phyloP scores from a whole-genome alignment of 805 yeast species.

The Starmerella riodocensis region DNA sequence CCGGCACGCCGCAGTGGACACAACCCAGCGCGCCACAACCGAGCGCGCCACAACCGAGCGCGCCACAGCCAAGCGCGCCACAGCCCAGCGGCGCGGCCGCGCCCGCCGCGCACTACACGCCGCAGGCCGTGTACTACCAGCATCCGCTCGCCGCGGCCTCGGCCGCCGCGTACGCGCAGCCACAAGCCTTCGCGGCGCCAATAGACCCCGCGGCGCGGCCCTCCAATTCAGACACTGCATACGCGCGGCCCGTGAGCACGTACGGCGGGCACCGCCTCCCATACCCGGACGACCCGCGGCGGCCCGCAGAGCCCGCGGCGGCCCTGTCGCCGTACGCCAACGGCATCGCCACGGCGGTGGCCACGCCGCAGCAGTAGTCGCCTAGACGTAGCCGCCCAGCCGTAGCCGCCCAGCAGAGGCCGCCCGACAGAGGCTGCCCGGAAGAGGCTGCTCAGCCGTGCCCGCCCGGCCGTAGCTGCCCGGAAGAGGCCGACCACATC shows the following conservation, averaged over 20 bases:
- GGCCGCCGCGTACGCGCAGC: not conserved
- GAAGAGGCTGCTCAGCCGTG: not conserved
- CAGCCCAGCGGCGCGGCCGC: constrained; percentile 2
- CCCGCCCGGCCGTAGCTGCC: not conserved
- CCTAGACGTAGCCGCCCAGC: not conserved
- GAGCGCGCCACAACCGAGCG: not conserved
- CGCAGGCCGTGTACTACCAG: not conserved
- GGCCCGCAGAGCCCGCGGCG: not conserved
- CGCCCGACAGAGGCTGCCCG: not conserved
- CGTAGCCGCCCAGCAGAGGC: not conserved
- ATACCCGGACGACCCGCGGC: constrained; percentile 5
- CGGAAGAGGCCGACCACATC: not conserved
- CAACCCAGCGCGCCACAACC: not conserved
- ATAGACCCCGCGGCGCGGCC: not conserved
- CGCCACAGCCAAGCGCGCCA: not conserved
- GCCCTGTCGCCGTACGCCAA: constrained; percentile 4
- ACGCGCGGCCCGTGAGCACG: not conserved
- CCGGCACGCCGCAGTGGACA: not conserved
- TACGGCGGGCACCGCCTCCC: constrained; percentile 1
- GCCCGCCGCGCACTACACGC: constrained; percentile 1
- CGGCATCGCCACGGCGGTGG: constrained; percentile 1
- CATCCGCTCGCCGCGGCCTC: constrained; percentile 3
- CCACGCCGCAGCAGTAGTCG: not conserved
- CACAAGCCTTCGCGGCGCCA: not conserved
- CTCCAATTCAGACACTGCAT: not conserved